phyloP scores from a whole-genome alignment of 2,329 filamentous ascomycete species.

The Mycogone perniciosa region DNA sequence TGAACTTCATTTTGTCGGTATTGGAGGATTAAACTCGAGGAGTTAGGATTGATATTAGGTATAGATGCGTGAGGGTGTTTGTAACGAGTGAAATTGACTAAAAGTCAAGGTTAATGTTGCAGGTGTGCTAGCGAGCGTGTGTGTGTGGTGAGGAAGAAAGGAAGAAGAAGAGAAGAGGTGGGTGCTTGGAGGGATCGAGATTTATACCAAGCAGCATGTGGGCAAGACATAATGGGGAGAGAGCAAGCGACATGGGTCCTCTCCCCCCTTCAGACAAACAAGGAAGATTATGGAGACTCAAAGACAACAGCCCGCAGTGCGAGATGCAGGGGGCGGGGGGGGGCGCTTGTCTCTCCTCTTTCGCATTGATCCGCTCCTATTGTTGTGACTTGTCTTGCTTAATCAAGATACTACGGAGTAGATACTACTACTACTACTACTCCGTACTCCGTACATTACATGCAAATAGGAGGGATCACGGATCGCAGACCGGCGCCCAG shows the following conservation, averaged over 20 bases:
- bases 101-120: slow-evolving; percentile 38
- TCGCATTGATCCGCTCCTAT: too few species aligned
- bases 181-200: slow-evolving; percentile 35
- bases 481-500: too few species aligned
- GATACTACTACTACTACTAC: too few species aligned
- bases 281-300: neutral
- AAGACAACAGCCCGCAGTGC: neutral
- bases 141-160: slow-evolving; percentile 44
- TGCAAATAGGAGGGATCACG: too few species aligned
- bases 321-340: slow-evolving; percentile 3
- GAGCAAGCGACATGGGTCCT: neutral
- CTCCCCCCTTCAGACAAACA: neutral
- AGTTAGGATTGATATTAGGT: slow-evolving; percentile 26
- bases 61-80: slow-evolving; percentile 14
- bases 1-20: slow-evolving; percentile 61
- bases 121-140: slow-evolving; percentile 35
- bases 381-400: too few species aligned
- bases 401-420: too few species aligned
- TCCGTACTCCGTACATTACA: too few species aligned
- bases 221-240: slow-evolving; percentile 14
- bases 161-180: slow-evolving; percentile 21
- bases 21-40: slow-evolving; percentile 35
- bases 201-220: slow-evolving; percentile 39
- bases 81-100: slow-evolving; percentile 55
- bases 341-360: neutral